These are phyloP conservation scores for Solanum paucissectum DNA, from an alignment of 257 asterid genomes.

Conservation along the genomic window DNA sequence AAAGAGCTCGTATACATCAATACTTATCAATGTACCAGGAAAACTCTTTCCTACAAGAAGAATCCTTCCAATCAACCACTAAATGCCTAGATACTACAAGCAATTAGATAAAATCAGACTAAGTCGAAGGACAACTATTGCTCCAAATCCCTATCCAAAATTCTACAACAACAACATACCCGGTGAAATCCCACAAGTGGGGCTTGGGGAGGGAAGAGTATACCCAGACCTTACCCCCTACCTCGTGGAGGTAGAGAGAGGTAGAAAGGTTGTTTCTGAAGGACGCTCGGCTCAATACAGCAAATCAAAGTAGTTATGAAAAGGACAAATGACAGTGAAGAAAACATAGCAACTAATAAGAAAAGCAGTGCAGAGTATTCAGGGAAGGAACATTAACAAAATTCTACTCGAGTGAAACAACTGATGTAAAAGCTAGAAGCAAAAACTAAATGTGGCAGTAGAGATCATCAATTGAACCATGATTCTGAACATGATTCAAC, in stretches of 20 bases:
- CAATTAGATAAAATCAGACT: neutral
- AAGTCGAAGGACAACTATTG: neutral
- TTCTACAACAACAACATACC: neutral
- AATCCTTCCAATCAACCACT: neutral
- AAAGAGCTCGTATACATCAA: neutral
- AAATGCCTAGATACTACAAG: neutral
- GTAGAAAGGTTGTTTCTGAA: neutral
- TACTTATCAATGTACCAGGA: neutral
- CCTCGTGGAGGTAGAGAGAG: neutral
- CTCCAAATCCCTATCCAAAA: neutral
- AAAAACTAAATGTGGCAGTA: neutral
- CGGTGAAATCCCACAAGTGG: neutral
- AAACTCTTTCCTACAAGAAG: neutral
- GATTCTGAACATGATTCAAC: neutral
- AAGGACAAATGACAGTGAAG: neutral
- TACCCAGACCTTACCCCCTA: neutral
- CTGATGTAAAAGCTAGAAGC: neutral
- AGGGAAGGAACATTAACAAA: neutral
- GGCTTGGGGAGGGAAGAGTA: neutral
- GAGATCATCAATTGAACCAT: neutral
- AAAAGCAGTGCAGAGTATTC: neutral
- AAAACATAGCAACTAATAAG: neutral
- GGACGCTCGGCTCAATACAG: neutral
- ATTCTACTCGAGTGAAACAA: neutral
- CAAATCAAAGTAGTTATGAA: neutral